Evolutionary conservation across 352 stramenopile genomes (phyloP), one percentile per base, ranked within the genome.

Genomic region (Globisporangium megalacanthum): DNA sequence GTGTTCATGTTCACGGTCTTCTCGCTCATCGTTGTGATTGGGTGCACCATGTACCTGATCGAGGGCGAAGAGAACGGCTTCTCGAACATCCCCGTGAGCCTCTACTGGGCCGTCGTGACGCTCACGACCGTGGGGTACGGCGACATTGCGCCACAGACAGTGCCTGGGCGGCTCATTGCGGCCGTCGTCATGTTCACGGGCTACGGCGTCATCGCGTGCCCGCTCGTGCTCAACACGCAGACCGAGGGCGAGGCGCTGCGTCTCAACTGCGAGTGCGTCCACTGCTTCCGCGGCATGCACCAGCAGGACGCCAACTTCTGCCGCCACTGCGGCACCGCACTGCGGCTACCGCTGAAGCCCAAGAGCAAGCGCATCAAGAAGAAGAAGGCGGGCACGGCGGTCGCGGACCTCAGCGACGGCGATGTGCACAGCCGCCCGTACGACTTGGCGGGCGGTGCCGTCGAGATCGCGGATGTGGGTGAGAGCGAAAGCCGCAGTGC

Each of bases 41-140:
- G 82, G 22, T 92, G 82, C 51, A 70, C 79, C 45, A 92, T 92
- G 79, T 92, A 92, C 60, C 58, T 92, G 49, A 89, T 92, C 62
- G 82, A 92, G 70, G 82, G 80, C 35, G 82, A 89, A 50, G 63
- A 66, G 15, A 72, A 90, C 59, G 82, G 83, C 31, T 92, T 90
- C 58, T 88, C 79, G n/a, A 82, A 79, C 54, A 82, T 82, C 36
- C 72, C 72, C 19, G 66, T 77, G 50, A 79, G 70, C 19, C 64
- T 82, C 35, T 82, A 82, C 53, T 82, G 72, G 72, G 70, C 72
- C 1, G 70, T 82, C 25, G 72, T 82, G 50, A 83, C 74, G 5
- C 61, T 83, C 49, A 83, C 74, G 33, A 83, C 74, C 4, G 74
- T 83, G 14, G 74, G 74, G 3, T 83, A 83, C 25, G 74, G 74